A percentile compares a stretch with the other conserved stretches of the same genome.
Conservation (phyloP, 345 rosid genomes). For the Litchi chinensis region DNA sequence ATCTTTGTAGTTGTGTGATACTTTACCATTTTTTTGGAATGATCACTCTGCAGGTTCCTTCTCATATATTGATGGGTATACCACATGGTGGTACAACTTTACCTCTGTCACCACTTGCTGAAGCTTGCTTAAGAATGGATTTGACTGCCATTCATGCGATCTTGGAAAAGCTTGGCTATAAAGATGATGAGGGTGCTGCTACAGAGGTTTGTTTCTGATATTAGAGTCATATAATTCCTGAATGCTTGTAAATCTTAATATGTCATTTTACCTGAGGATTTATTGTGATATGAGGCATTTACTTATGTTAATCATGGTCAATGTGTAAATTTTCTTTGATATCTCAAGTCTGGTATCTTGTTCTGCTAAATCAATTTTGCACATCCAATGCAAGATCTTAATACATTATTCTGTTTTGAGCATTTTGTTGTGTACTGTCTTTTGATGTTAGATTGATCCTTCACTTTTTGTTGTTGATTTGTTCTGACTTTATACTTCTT, state of each 20-base stretch:
- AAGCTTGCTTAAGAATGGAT: slow-evolving; percentile 78
- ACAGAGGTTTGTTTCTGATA: slow-evolving; percentile 62
- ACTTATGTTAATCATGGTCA: neutral
- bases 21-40: slow-evolving; percentile 11
- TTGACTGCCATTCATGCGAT: slow-evolving; percentile 79
- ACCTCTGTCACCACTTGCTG: slow-evolving; percentile 77
- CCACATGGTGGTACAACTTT: slow-evolving; percentile 55
- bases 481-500: neutral
- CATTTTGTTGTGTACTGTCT: neutral
- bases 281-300: neutral
- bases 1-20: neutral
- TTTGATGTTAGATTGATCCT: slow-evolving; percentile 4
- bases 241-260: slow-evolving; percentile 3
- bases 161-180: slow-evolving; percentile 75
- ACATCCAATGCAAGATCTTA: neutral
- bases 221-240: neutral
- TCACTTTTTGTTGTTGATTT: neutral
- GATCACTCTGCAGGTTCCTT: slow-evolving; percentile 53
- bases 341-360: neutral
- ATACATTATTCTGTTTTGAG: neutral
- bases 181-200: slow-evolving; percentile 80
- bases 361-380: neutral
- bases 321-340: neutral
- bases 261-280: neutral
- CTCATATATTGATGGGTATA: slow-evolving; percentile 76